Evolutionary conservation across 2,329 filamentous ascomycete genomes (phyloP).

Genomic region (Neurospora sp.): DNA sequence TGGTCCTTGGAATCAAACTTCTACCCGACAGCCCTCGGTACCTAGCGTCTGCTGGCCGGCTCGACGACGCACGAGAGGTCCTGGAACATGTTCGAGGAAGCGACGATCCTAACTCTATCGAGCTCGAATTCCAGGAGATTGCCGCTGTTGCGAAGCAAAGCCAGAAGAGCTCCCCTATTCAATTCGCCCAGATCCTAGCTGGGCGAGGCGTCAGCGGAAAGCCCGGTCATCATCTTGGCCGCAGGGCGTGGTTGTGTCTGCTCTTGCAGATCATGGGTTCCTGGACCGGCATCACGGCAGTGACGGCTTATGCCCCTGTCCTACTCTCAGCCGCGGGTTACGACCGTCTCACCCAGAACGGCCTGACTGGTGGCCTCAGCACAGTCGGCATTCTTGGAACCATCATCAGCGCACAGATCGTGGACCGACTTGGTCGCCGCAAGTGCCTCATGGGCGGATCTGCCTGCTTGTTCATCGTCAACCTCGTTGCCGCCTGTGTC

Average conservation of each 20-base stretch:
- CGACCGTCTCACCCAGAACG: conserved; percentile 30
- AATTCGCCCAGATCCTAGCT: conserved; percentile 29
- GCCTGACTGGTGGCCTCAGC: conserved; percentile 40
- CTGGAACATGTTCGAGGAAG: conserved; percentile 23
- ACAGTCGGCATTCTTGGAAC: conserved; percentile 42
- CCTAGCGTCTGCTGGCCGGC: conserved; percentile 16
- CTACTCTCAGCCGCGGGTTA: conserved; percentile 25
- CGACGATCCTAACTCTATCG: conserved; percentile 23
- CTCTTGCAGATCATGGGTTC: conserved; percentile 32
- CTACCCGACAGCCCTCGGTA: conserved; percentile 35
- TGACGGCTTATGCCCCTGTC: conserved; percentile 28
- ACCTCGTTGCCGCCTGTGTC: conserved; percentile 31
- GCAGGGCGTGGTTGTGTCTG: conserved; percentile 30
- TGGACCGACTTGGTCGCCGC: conserved; percentile 37
- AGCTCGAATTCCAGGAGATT: conserved; percentile 30
- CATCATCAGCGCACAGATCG: conserved; percentile 38
- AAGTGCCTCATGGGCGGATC: conserved; percentile 30
- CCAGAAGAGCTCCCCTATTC: conserved; percentile 26
- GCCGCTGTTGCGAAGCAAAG: conserved; percentile 29
- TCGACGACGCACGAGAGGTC: conserved; percentile 24
- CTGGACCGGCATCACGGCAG: conserved; percentile 33
- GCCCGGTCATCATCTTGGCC: conserved; percentile 28
- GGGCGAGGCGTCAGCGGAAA: conserved; percentile 21
- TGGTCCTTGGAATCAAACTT: conserved; percentile 28
- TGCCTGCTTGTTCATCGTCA: conserved; percentile 28